Percentiles rank a stretch among this genome's conserved stretches.
Evolutionary conservation across 169 alveolate species (phyloP).

Genomic region (Plasmodium gonderi): DNA sequence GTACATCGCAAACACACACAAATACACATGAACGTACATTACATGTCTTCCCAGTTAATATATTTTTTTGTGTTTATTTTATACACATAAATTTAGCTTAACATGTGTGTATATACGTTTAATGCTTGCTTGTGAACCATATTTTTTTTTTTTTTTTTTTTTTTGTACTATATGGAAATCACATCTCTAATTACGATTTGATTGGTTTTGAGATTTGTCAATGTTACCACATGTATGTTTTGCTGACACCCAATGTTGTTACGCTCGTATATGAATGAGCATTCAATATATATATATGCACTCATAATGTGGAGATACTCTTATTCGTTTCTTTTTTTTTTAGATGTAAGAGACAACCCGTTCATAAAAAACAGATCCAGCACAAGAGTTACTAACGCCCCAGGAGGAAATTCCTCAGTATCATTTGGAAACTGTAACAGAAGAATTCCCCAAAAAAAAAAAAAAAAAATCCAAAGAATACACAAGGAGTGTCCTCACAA

Average conservation of each 20-base stretch:
- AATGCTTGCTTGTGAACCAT: too few relatives aligned
- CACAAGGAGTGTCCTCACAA: neutral
- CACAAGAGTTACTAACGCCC: constrained; percentile 52
- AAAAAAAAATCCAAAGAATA: neutral
- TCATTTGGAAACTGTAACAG: constrained; percentile 69
- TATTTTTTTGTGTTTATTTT: neutral
- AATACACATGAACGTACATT: neutral
- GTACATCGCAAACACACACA: neutral
- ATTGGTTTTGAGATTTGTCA: too few relatives aligned
- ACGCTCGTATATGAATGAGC: neutral
- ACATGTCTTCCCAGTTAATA: neutral
- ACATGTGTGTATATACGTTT: too few relatives aligned
- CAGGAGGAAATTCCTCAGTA: constrained; percentile 67
- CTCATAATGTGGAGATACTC: neutral
- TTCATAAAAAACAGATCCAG: constrained; percentile 59
- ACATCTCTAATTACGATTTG: too few relatives aligned
- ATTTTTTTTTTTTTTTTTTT: too few relatives aligned
- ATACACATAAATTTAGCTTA: too few relatives aligned
- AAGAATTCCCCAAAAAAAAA: too few relatives aligned
- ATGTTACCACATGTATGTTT: too few relatives aligned
- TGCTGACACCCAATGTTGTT: too few relatives aligned
- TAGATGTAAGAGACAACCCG: constrained; percentile 67
- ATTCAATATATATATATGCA: neutral
- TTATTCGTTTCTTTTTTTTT: neutral
- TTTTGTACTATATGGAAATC: too few relatives aligned